These are phyloP conservation scores for Vitis amurensis DNA, from an alignment of 164 flowering plant species.

Conservation along the genomic window DNA sequence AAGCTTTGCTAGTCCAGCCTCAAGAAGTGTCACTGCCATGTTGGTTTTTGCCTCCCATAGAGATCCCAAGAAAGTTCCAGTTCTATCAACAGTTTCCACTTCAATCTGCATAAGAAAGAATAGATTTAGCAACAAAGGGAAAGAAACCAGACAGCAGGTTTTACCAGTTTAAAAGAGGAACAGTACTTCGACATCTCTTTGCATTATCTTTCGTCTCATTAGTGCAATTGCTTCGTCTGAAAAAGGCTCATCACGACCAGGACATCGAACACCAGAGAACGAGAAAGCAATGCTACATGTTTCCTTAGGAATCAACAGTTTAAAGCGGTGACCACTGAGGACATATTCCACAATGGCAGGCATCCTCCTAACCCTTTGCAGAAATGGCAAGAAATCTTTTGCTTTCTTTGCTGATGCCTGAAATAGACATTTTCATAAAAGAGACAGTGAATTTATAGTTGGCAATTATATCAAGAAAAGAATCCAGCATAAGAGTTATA, in stretches of 20 bases:
- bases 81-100: constrained; percentile 93
- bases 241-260: constrained; percentile 87
- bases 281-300: constrained; percentile 97
- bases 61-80: constrained; percentile 96
- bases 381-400: constrained; percentile 84
- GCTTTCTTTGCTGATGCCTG: constrained; percentile 85
- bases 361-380: constrained; percentile 73
- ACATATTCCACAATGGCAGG: constrained; percentile 96
- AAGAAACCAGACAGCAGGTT: background rate
- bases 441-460: background rate
- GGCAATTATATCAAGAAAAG: background rate
- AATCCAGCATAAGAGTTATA: background rate
- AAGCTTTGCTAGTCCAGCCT: constrained; percentile 89
- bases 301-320: constrained; percentile 85
- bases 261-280: constrained; percentile 96
- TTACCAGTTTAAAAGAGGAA: background rate
- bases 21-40: constrained; percentile 67
- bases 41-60: constrained; percentile 86
- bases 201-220: constrained; percentile 95
- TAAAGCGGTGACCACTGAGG: constrained; percentile 95
- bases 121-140: background rate
- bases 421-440: background rate
- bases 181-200: constrained; percentile 96
- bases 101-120: constrained; percentile 58
- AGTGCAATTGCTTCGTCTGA: constrained; percentile 95